Percentiles rank a stretch among this genome's conserved stretches.
Evolutionary conservation across 2,329 filamentous ascomycete genomes (phyloP).

Genomic region (Coniochaeta hoffmannii): DNA sequence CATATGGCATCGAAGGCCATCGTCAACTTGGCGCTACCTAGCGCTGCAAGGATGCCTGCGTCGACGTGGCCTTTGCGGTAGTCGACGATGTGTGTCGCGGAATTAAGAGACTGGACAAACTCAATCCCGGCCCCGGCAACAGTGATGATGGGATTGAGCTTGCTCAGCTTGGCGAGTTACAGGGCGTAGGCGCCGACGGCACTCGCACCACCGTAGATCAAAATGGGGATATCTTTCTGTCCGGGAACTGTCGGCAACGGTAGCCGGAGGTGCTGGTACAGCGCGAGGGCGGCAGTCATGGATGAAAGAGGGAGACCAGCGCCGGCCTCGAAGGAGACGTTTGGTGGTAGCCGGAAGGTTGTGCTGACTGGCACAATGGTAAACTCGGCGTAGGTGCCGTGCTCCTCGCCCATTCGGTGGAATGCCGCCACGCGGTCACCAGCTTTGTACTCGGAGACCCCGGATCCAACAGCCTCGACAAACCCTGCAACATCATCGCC

Average conservation of each 20-base stretch:
- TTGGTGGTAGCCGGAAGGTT: constrained; percentile 32
- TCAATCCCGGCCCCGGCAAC: constrained; percentile 38
- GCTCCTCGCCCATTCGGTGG: constrained; percentile 28
- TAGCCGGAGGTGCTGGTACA: constrained; percentile 27
- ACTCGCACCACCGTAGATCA: constrained; percentile 48
- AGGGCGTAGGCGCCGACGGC: constrained; percentile 52
- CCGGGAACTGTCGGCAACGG: constrained; percentile 25
- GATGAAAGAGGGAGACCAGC: constrained; percentile 35
- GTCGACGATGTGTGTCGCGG: constrained; percentile 11
- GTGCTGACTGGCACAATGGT: constrained; percentile 30
- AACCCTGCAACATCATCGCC: constrained; percentile 50
- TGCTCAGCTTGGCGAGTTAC: constrained; percentile 45
- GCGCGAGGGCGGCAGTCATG: constrained; percentile 33
- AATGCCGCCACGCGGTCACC: constrained; percentile 52
- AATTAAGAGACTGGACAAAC: constrained; percentile 9
- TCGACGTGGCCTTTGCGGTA: constrained; percentile 10
- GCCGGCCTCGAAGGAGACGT: constrained; percentile 25
- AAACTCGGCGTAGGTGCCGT: constrained; percentile 34
- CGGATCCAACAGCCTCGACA: constrained; percentile 45
- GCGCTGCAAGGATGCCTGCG: constrained; percentile 4
- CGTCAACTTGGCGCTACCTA: constrained; percentile 6
- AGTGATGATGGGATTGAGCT: constrained; percentile 55
- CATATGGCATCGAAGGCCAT: constrained; percentile 8
- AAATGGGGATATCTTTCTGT: constrained; percentile 19
- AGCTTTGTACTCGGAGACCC: constrained; percentile 48